Percentiles rank a stretch among this genome's conserved stretches.
phyloP scores from a whole-genome alignment of 2,329 filamentous ascomycete species.

The Fusarium buxicola region DNA sequence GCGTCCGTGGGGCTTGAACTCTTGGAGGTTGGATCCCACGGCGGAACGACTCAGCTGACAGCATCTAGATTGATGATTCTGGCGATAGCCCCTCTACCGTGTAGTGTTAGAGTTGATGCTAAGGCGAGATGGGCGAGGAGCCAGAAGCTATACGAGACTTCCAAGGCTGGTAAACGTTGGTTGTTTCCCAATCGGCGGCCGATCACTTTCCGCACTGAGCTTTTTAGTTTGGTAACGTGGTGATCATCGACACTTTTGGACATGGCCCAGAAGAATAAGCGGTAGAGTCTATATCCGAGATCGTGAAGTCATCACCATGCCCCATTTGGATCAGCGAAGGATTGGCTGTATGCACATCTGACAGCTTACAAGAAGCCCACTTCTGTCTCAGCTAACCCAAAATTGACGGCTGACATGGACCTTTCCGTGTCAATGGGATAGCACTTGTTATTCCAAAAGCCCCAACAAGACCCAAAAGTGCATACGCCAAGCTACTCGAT shows the following conservation, averaged over 20 bases:
- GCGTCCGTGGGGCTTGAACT: neutral
- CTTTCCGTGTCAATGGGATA: too few relatives aligned
- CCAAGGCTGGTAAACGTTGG: too few relatives aligned
- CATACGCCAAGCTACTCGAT: slow-evolving; percentile 14
- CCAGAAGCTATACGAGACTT: slow-evolving; percentile 13
- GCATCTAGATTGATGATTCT: neutral
- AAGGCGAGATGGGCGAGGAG: slow-evolving; percentile 1
- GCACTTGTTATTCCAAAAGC: neutral
- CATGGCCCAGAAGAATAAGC: neutral
- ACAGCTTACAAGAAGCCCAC: slow-evolving; percentile 11
- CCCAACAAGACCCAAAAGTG: slow-evolving; percentile 9
- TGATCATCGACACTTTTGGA: neutral
- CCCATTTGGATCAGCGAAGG: neutral
- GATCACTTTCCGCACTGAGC: neutral
- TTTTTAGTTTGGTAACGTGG: neutral
- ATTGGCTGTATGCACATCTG: slow-evolving; percentile 30
- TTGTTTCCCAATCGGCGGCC: neutral
- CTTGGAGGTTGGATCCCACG: neutral
- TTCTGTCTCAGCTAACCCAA: neutral
- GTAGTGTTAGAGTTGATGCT: slow-evolving; percentile 4
- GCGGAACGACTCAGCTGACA: neutral
- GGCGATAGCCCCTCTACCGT: slow-evolving; percentile 3
- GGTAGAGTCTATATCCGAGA: neutral
- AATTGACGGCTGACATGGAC: neutral
- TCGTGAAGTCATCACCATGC: slow-evolving; percentile 24